These are phyloP conservation scores for Aureobasidium sp. DNA, from an alignment of 2,329 filamentous ascomycete species.

Conservation along the genomic window DNA sequence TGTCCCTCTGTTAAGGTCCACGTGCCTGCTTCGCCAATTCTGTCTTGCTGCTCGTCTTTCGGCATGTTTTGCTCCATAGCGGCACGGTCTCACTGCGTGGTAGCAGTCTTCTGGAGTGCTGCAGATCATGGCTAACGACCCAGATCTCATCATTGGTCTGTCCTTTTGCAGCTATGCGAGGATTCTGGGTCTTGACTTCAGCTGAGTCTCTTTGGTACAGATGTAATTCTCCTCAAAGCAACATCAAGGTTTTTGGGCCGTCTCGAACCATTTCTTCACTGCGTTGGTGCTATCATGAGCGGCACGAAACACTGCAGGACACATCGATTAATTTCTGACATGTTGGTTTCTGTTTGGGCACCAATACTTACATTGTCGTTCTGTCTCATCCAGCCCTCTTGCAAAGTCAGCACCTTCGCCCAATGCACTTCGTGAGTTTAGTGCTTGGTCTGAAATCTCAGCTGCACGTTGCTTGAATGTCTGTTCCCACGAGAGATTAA, in stretches of 20 bases:
- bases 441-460: conserved; percentile 81
- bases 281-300: conserved; percentile 42
- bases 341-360: not conserved
- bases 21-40: not conserved
- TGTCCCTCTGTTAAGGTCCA: not conserved
- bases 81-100: not conserved
- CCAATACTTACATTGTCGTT: conserved; percentile 54
- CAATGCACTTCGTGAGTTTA: conserved; percentile 58
- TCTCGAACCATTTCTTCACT: conserved; percentile 38
- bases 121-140: not conserved
- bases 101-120: not conserved
- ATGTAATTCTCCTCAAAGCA: not conserved
- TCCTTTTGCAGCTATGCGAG: not conserved
- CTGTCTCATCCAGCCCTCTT: conserved; percentile 81
- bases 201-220: not conserved
- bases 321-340: not conserved
- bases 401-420: conserved; percentile 69
- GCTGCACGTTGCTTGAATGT: conserved; percentile 76
- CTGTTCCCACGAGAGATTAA: conserved; percentile 29
- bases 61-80: not conserved
- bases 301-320: conserved; percentile 38
- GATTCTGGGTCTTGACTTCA: not conserved
- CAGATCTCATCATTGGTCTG: not conserved
- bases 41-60: not conserved
- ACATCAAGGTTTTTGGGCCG: conserved; percentile 15